Conservation (phyloP, 2,329 filamentous ascomycete genomes). For the Microcyclospora pomicola region DNA sequence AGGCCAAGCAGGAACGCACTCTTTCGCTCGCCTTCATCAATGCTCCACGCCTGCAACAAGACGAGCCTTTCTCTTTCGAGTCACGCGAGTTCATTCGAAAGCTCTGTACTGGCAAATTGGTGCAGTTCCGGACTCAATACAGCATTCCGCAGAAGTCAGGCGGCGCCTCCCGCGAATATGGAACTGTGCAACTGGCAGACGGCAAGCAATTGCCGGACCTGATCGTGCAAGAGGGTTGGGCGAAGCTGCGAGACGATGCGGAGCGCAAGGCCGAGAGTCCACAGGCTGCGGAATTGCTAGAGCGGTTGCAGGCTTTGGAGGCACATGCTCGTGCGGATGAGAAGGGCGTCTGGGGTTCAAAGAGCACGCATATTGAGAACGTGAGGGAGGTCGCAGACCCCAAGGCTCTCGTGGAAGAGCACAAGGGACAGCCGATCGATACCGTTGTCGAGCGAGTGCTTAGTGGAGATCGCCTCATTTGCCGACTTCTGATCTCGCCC, state of each 20-base stretch:
- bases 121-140: constrained; percentile 78
- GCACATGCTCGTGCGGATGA: constrained; percentile 60
- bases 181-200: constrained; percentile 60
- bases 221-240: constrained; percentile 75
- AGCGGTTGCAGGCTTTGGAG: constrained; percentile 66
- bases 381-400: constrained; percentile 69
- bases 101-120: constrained; percentile 68
- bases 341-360: constrained; percentile 67
- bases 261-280: constrained; percentile 81
- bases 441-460: constrained; percentile 76
- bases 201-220: constrained; percentile 69
- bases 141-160: constrained; percentile 54
- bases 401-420: constrained; percentile 60
- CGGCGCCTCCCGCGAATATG: constrained; percentile 69
- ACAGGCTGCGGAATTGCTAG: constrained; percentile 54
- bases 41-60: constrained; percentile 49
- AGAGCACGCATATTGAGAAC: constrained; percentile 55
- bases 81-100: constrained; percentile 86
- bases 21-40: constrained; percentile 87
- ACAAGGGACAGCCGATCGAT: constrained; percentile 75
- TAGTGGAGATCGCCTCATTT: constrained; percentile 77
- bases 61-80: constrained; percentile 70
- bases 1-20: constrained; percentile 68
- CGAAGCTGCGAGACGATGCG: constrained; percentile 87
- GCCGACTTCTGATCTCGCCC: constrained; percentile 66